Conservation (phyloP, 257 asterid species). For the Ocimum tenuiflorum region DNA sequence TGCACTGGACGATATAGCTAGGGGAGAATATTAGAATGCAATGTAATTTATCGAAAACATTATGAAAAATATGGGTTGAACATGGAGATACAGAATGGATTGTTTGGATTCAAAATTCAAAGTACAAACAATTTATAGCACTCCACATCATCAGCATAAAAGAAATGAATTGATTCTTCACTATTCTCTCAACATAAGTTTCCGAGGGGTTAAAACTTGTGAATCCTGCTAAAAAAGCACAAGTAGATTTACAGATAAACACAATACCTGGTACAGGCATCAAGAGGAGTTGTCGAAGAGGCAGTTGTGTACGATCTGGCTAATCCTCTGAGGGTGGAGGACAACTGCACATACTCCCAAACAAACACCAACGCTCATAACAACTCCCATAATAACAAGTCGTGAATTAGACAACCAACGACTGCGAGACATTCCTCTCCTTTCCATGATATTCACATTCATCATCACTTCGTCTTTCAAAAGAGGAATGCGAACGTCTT, state of each 20-base stretch:
- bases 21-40: no score
- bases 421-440: constrained; percentile 33
- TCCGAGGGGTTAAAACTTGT: no score
- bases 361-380: constrained; percentile 51
- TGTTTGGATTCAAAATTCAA: no score
- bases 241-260: constrained; percentile 12
- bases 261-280: background rate
- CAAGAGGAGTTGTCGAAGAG: constrained; percentile 27
- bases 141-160: no score
- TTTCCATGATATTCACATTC: constrained; percentile 34
- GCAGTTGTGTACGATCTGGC: constrained; percentile 52
- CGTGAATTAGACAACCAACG: constrained; percentile 35
- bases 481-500: constrained; percentile 46
- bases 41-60: no score
- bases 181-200: no score
- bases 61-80: no score
- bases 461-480: constrained; percentile 42
- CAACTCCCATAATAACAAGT: constrained; percentile 32
- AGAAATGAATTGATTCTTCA: no score
- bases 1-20: no score
- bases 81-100: no score
- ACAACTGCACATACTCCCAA: constrained; percentile 58
- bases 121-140: no score
- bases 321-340: constrained; percentile 58
- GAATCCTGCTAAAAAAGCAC: no score